Evolutionary conservation across 129 eudicot genomes (phyloP), one percentile per base, ranked within the genome.

Genomic region (Flaveria robusta): DNA sequence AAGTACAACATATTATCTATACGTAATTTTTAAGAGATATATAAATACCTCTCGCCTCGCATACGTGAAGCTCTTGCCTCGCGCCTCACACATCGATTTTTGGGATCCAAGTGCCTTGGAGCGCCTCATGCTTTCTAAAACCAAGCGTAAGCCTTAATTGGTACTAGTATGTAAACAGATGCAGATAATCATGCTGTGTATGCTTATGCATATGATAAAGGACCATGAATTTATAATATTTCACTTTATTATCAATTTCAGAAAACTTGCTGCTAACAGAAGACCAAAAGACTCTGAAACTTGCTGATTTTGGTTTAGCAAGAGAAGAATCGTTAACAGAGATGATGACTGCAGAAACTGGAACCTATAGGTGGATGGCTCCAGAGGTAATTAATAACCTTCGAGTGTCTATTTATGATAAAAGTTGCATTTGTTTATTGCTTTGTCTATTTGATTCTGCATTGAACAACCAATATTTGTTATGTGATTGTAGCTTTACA

Each of bases 311-410:
- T 75, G 97, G 97, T 66, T 79, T 91, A 78, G 97, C 97, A 14
- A 91, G 97, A 78, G 96, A 88, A 80, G 97, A 91, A 68, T 81
- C 96, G 4, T 81, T 88, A 83, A 91, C 97, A 16, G 97, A 91
- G 81, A 89, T 88, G 96, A 91, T 91, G 97, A 91, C 97, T 29
- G 92, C 97, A 50, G 97, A 89, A 79, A 91, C 95, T 0, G 97
- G 95, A 83, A 91, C 95, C 9, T 91, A 89, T 65, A 91, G 97
- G 13, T 88, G 97, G 97, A 91, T 91, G 97, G 97, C 97, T 68
- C 97, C 97, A 5, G 94, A 91, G 90, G 97, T 91, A 78, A 49
- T 12, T 49, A 10, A 63, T 47, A 37, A 16, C 65, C 46, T 34
- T 39, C 50, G 52, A 83, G 67, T 11, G 26, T 63, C 14, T 29